Conservation (phyloP, 306 rosid species). For the Psophocarpus tetragonolobus region DNA sequence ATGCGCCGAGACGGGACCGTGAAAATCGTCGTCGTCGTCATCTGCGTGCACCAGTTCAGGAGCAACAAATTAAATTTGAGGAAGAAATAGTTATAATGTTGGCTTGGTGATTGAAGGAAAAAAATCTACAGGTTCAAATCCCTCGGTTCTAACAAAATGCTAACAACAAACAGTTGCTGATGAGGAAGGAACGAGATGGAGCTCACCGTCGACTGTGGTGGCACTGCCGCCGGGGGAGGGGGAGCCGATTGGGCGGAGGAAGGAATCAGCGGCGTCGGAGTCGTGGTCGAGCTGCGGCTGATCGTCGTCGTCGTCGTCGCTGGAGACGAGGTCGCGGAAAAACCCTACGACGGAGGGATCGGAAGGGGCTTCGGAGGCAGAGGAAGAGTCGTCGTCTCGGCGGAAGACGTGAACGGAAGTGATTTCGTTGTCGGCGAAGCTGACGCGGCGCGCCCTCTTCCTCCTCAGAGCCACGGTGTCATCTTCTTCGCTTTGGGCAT, state of each 20-base stretch:
- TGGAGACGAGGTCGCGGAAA: slow-evolving; percentile 61
- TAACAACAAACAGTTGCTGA: neutral
- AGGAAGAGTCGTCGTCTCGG: slow-evolving; percentile 66
- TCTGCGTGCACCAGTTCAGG: neutral
- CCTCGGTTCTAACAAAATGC: too few relatives aligned
- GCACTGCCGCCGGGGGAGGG: slow-evolving; percentile 52
- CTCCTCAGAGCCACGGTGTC: slow-evolving; percentile 48
- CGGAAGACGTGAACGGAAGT: slow-evolving; percentile 90
- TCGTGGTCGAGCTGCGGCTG: neutral
- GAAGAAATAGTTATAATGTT: too few relatives aligned
- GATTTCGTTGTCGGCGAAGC: slow-evolving; percentile 94
- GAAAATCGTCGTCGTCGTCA: slow-evolving; percentile 73
- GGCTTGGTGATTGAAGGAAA: too few relatives aligned
- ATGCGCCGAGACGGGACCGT: slow-evolving; percentile 77
- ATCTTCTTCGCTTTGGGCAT: slow-evolving; percentile 64
- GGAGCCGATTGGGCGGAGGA: slow-evolving; percentile 38
- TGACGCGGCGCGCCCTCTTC: slow-evolving; percentile 83
- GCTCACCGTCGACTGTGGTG: slow-evolving; percentile 41
- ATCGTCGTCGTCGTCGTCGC: slow-evolving; percentile 48
- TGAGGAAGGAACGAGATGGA: neutral
- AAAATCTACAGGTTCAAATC: too few relatives aligned
- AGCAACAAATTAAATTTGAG: neutral
- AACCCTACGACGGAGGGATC: slow-evolving; percentile 47
- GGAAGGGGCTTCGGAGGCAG: slow-evolving; percentile 53
- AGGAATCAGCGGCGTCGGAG: slow-evolving; percentile 28